Evolutionary conservation across 768 basidiomycete species (phyloP).

Genomic region (Boletellus ananiceps): DNA sequence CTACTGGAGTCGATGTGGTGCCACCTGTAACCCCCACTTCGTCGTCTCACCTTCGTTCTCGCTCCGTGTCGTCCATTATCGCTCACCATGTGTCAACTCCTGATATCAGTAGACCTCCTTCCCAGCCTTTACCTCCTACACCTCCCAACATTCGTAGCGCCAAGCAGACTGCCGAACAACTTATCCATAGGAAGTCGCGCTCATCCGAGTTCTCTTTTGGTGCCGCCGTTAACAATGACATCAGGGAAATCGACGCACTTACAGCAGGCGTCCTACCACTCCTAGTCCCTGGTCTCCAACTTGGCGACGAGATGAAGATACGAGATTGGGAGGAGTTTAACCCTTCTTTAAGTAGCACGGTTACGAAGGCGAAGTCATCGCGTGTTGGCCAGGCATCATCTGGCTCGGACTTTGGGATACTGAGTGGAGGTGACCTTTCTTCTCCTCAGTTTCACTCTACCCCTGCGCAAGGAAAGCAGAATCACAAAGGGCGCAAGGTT

Average conservation of each 20-base stretch:
- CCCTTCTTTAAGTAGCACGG: conserved; percentile 33
- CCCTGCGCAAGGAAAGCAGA: conserved; percentile 40
- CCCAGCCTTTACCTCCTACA: conserved; percentile 70
- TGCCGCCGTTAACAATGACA: conserved; percentile 43
- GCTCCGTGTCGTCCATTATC: conserved; percentile 52
- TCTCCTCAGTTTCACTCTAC: conserved; percentile 60
- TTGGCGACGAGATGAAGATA: conserved; percentile 54
- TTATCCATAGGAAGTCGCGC: conserved; percentile 57
- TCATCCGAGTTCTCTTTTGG: conserved; percentile 64
- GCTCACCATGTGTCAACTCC: conserved; percentile 37
- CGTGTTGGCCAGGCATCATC: conserved; percentile 2
- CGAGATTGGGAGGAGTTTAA: conserved; percentile 40
- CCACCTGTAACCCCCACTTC: conserved; percentile 21
- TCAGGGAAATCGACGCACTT: conserved; percentile 67
- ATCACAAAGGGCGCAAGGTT: conserved; percentile 37
- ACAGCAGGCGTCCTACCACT: conserved; percentile 66
- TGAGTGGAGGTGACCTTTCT: conserved; percentile 41
- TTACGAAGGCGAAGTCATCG: conserved; percentile 35
- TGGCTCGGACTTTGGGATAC: conserved; percentile 27
- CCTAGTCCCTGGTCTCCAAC: conserved; percentile 60
- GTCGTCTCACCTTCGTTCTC: conserved; percentile 52
- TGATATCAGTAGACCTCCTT: conserved; percentile 49
- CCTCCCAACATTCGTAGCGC: conserved; percentile 60
- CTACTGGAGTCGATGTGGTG: conserved; percentile 33
- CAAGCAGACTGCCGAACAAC: conserved; percentile 39